Percentiles rank a stretch among this genome's conserved stretches.
Evolutionary conservation across 2,329 filamentous ascomycete species (phyloP).

Genomic region (Ilyonectria destructans): DNA sequence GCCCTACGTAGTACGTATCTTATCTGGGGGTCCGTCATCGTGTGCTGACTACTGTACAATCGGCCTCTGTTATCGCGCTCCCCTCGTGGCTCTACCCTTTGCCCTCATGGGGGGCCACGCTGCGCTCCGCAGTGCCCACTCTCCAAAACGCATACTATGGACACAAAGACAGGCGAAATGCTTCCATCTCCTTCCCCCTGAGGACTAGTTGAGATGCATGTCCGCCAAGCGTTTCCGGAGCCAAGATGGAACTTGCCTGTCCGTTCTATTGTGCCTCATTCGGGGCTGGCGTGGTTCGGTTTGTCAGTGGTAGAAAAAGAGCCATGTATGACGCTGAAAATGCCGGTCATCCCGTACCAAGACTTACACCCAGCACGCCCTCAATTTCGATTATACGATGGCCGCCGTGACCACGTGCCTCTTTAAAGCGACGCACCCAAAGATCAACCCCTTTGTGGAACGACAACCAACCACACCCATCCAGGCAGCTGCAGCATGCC

Average conservation of each 20-base stretch:
- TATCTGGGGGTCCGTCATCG: neutral
- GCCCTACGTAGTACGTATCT: neutral
- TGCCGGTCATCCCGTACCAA: slow-evolving; percentile 52
- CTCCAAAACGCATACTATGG: neutral
- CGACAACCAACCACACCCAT: slow-evolving; percentile 40
- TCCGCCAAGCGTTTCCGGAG: slow-evolving; percentile 26
- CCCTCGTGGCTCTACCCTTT: neutral
- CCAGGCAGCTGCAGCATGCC: slow-evolving; percentile 40
- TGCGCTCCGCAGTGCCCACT: neutral
- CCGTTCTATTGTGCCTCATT: slow-evolving; percentile 41
- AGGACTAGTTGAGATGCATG: slow-evolving; percentile 21
- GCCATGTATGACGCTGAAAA: slow-evolving; percentile 37
- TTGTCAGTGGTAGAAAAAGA: slow-evolving; percentile 36
- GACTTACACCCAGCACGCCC: slow-evolving; percentile 47
- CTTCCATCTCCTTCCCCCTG: slow-evolving; percentile 23
- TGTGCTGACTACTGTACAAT: neutral
- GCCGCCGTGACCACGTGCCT: slow-evolving; percentile 46
- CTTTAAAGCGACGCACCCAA: slow-evolving; percentile 38
- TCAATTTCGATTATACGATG: slow-evolving; percentile 49
- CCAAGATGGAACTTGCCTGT: slow-evolving; percentile 20
- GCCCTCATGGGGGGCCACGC: neutral
- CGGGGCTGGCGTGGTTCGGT: slow-evolving; percentile 39
- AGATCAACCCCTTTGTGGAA: slow-evolving; percentile 41
- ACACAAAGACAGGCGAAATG: slow-evolving; percentile 3
- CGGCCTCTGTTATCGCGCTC: neutral